phyloP scores from a whole-genome alignment of 2,329 filamentous ascomycete species.

The Penicillium sp. region DNA sequence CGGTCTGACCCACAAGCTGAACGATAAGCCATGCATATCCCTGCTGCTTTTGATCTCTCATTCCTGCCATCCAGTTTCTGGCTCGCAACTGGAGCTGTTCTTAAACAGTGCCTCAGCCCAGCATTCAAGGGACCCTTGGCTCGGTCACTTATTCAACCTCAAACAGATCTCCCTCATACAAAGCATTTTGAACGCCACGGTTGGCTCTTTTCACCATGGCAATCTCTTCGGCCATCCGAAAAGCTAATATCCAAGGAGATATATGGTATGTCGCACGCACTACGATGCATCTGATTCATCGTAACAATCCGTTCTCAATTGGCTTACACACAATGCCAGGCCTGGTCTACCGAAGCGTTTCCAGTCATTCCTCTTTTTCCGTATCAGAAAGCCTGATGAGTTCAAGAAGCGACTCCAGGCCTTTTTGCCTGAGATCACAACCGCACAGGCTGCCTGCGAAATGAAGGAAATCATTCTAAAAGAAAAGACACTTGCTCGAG shows the following conservation, averaged over 20 bases:
- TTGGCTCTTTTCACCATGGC: neutral
- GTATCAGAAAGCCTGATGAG: conserved; percentile 4
- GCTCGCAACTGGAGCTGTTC: too few species aligned
- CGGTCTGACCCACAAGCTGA: neutral
- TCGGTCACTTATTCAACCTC: too few species aligned
- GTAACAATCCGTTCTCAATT: neutral
- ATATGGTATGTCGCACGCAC: conserved; percentile 13
- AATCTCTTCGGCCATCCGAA: neutral
- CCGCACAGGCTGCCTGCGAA: conserved; percentile 6
- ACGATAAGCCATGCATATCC: neutral
- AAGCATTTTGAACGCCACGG: too few species aligned
- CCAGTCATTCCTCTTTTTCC: conserved; percentile 16
- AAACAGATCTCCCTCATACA: too few species aligned
- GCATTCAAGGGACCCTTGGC: too few species aligned
- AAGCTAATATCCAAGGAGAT: conserved; percentile 18
- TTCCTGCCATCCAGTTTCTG: neutral
- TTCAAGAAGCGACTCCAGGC: conserved; percentile 11
- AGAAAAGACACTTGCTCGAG: neutral
- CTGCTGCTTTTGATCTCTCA: neutral
- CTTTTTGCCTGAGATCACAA: conserved; percentile 14
- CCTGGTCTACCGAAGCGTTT: conserved; percentile 7
- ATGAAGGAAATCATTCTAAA: conserved; percentile 1
- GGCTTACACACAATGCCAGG: neutral
- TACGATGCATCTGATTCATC: neutral
- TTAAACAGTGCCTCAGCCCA: too few species aligned